Percentiles rank a stretch among this genome's conserved stretches.
Evolutionary conservation across 106 monocot species (phyloP).

Genomic region (Dendrobium officinale): DNA sequence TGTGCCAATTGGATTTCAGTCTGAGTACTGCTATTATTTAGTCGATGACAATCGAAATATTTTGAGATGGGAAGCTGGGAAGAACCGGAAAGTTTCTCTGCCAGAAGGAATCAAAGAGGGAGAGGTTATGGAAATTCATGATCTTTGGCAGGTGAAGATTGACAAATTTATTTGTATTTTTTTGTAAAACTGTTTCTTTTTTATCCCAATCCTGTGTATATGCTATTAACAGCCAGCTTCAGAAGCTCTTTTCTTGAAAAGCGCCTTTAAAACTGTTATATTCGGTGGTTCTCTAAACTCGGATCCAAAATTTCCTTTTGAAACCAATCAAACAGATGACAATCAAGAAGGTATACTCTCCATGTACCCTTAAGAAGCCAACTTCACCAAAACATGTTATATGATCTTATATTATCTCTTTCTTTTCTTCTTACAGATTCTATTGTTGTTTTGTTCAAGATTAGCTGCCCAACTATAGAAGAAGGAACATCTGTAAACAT

Average conservation of each 20-base stretch:
- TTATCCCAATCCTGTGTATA: not conserved
- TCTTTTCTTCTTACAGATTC: conserved; percentile 7
- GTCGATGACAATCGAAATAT: conserved; percentile 71
- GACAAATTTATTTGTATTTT: not conserved
- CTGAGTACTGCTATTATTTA: conserved; percentile 74
- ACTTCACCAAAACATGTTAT: not conserved
- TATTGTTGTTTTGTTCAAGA: conserved; percentile 42
- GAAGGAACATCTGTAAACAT: conserved; percentile 51
- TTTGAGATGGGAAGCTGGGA: conserved; percentile 75
- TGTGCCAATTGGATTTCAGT: conserved; percentile 49
- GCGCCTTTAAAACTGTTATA: conserved; percentile 85
- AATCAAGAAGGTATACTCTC: conserved; percentile 34
- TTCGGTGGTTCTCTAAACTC: conserved; percentile 37
- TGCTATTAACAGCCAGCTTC: conserved; percentile 47
- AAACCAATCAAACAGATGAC: conserved; percentile 15
- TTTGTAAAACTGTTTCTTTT: not conserved
- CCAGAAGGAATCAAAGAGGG: conserved; percentile 62
- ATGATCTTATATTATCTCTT: not conserved
- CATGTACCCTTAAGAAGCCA: conserved; percentile 1
- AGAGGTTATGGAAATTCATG: conserved; percentile 55
- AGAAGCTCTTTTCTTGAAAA: conserved; percentile 64
- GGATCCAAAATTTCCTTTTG: conserved; percentile 27
- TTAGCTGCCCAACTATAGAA: conserved; percentile 46
- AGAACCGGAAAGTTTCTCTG: conserved; percentile 42
- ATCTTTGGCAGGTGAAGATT: conserved; percentile 82